Evolutionary conservation across 768 basidiomycete genomes (phyloP).

Genomic region (Fistulinella prunicolor): DNA sequence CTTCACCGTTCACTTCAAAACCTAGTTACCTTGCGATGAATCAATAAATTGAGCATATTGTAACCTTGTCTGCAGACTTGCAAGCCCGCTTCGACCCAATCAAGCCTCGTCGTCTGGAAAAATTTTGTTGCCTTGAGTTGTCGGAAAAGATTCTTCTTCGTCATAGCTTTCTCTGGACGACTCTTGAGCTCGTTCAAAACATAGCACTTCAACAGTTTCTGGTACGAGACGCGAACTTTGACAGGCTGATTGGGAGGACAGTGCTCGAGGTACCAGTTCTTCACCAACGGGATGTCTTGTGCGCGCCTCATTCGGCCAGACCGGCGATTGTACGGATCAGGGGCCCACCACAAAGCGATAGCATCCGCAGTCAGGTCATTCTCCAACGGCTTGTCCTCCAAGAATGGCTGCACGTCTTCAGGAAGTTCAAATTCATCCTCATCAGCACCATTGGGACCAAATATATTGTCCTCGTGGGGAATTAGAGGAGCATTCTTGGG

Average conservation of each 20-base stretch:
- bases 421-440: constrained; percentile 89
- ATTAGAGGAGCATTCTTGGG: constrained; percentile 81
- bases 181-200: constrained; percentile 93
- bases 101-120: constrained; percentile 96
- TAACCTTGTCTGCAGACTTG: constrained; percentile 99
- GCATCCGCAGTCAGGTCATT: constrained; percentile 93
- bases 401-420: constrained; percentile 73
- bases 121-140: constrained; percentile 99
- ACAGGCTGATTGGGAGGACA: constrained; percentile 95
- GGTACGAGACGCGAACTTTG: constrained; percentile 98
- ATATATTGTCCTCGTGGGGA: constrained; percentile 89
- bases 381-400: constrained; percentile 75
- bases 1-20: not conserved
- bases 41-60: constrained; percentile 98
- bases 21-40: constrained; percentile 84
- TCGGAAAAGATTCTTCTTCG: constrained; percentile 95
- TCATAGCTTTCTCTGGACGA: constrained; percentile 92
- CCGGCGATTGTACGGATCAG: constrained; percentile 90
- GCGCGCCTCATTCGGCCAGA: constrained; percentile 92
- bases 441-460: constrained; percentile 82
- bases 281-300: constrained; percentile 93
- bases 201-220: constrained; percentile 94
- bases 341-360: constrained; percentile 98
- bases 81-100: constrained; percentile 99
- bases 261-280: constrained; percentile 98